A percentile compares a stretch with the other conserved stretches of the same genome.
Evolutionary conservation across 2,329 filamentous ascomycete genomes (phyloP).

Genomic region (Pseudocercospora fijiensis): DNA sequence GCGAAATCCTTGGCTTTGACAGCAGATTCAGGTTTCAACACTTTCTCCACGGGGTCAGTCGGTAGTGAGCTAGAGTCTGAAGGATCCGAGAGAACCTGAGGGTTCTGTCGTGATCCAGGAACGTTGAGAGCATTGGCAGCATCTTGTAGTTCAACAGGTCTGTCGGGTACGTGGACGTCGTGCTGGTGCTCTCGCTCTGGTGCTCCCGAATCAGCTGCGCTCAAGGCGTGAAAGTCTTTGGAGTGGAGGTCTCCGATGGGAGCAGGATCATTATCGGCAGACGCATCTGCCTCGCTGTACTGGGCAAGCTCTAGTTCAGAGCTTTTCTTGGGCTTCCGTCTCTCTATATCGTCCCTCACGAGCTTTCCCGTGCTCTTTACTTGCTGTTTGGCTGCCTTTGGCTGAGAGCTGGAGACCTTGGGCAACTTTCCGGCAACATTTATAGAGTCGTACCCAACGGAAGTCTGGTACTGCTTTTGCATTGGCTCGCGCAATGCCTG

Average conservation of each 20-base stretch:
- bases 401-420: neutral
- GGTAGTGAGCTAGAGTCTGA: slow-evolving; percentile 8
- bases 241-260: neutral
- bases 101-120: slow-evolving; percentile 3
- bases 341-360: neutral
- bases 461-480: neutral
- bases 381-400: neutral
- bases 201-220: neutral
- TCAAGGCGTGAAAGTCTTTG: neutral
- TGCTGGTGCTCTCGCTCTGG: neutral
- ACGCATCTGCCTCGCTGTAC: neutral
- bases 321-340: neutral
- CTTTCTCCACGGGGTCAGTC: neutral
- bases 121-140: neutral
- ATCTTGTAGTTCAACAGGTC: neutral
- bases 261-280: neutral
- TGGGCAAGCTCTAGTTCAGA: slow-evolving; percentile 3
- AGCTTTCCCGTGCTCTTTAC: neutral
- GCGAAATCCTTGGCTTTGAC: neutral
- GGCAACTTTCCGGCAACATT: neutral
- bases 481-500: neutral
- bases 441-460: neutral
- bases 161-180: neutral
- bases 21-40: neutral
- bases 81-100: slow-evolving; percentile 5